These are phyloP conservation scores for Fraxinus quadrangulata DNA, from an alignment of 257 asterid species.

Conservation along the genomic window DNA sequence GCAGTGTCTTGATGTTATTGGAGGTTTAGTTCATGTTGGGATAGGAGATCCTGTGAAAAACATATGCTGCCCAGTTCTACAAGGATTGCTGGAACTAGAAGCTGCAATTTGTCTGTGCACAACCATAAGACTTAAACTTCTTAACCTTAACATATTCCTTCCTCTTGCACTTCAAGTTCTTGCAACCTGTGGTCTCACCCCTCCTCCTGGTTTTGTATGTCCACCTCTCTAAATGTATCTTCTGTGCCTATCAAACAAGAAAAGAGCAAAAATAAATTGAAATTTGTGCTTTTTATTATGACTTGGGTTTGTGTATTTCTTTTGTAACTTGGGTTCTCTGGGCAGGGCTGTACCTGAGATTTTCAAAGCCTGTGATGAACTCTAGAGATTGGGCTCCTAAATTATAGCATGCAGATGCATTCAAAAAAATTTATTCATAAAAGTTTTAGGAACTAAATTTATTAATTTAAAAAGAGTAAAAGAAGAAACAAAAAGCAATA, in stretches of 20 bases:
- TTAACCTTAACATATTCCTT: slow-evolving; percentile 77
- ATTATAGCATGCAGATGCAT: too few relatives aligned
- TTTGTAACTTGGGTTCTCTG: neutral
- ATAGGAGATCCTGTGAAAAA: slow-evolving; percentile 79
- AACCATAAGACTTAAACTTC: slow-evolving; percentile 68
- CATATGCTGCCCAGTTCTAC: slow-evolving; percentile 81
- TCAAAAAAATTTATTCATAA: too few relatives aligned
- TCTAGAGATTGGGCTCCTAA: too few relatives aligned
- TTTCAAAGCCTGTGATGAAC: too few relatives aligned
- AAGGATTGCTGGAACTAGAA: slow-evolving; percentile 81
- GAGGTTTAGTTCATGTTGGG: slow-evolving; percentile 79
- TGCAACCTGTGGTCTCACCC: slow-evolving; percentile 77
- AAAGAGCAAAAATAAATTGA: neutral
- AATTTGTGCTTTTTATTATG: neutral
- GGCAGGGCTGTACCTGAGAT: neutral
- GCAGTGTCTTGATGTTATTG: slow-evolving; percentile 83
- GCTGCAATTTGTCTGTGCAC: slow-evolving; percentile 94
- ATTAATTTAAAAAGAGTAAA: too few relatives aligned
- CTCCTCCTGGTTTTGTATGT: slow-evolving; percentile 89
- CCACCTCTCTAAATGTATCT: slow-evolving; percentile 51
- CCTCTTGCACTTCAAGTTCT: slow-evolving; percentile 80
- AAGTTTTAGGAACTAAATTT: too few relatives aligned
- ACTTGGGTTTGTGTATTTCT: neutral
- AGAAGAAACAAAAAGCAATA: too few relatives aligned
- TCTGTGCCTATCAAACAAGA: neutral